These are phyloP conservation scores for Udeniomyces megalosporus DNA, from an alignment of 768 basidiomycete species.

Conservation along the genomic window DNA sequence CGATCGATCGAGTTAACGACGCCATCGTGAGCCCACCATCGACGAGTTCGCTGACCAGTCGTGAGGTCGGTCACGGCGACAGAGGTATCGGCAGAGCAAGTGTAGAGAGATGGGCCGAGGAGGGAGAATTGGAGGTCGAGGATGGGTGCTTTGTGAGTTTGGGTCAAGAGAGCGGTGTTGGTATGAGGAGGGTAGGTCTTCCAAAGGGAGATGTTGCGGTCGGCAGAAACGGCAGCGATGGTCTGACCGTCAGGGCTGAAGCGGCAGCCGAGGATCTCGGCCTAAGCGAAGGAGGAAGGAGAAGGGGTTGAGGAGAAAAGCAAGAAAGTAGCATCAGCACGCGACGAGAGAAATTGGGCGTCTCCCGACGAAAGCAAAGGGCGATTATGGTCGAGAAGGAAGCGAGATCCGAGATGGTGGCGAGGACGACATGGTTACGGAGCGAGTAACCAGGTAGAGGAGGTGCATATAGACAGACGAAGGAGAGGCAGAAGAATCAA, in stretches of 20 bases:
- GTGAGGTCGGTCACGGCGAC: constrained; percentile 60
- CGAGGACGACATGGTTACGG: background rate
- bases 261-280: constrained; percentile 76
- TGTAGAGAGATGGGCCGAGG: constrained; percentile 39
- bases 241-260: constrained; percentile 91
- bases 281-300: constrained; percentile 31
- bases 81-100: constrained; percentile 78
- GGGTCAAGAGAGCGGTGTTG: constrained; percentile 75
- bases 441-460: too few species aligned
- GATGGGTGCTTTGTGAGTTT: constrained; percentile 75
- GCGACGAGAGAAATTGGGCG: too few species aligned
- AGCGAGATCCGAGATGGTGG: background rate
- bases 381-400: too few species aligned
- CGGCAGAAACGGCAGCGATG: constrained; percentile 79
- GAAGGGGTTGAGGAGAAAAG: background rate
- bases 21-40: constrained; percentile 75
- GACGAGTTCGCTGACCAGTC: constrained; percentile 58
- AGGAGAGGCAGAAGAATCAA: background rate
- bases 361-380: too few species aligned
- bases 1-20: constrained; percentile 81
- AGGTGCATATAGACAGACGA: background rate
- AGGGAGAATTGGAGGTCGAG: constrained; percentile 60
- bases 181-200: constrained; percentile 78
- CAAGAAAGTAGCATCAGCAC: background rate
- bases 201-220: constrained; percentile 82